Evolutionary conservation across 192 early-diverging fungal genomes (phyloP).

Genomic region (Chytriomyces sp.): DNA sequence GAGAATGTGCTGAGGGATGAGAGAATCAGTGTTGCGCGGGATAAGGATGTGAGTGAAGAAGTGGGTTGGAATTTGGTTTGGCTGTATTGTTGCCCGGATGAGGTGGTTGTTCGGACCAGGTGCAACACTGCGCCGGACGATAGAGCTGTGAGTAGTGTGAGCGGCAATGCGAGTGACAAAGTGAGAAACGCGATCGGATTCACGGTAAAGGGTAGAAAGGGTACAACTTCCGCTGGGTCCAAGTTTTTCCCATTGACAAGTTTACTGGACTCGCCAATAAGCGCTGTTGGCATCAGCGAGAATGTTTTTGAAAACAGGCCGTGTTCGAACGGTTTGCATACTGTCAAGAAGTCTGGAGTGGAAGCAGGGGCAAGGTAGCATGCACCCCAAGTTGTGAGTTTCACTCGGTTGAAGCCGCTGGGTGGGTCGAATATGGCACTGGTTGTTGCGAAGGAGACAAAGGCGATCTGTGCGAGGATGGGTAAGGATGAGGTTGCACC

Average conservation of each 20-base stretch:
- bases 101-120: too few species aligned
- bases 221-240: background rate
- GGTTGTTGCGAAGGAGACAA: background rate
- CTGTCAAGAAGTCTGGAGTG: background rate
- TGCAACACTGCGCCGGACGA: background rate
- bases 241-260: background rate
- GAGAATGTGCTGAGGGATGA: background rate
- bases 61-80: too few species aligned
- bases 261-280: background rate
- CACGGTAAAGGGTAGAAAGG: background rate
- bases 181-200: conserved; percentile 3
- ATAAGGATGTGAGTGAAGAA: background rate
- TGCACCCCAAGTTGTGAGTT: conserved; percentile 1
- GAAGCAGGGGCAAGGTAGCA: background rate
- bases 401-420: conserved; percentile 1
- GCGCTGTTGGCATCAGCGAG: background rate
- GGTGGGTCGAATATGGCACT: background rate
- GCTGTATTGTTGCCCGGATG: too few species aligned
- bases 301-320: background rate
- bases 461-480: background rate
- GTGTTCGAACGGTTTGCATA: background rate
- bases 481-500: background rate
- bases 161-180: background rate
- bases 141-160: background rate
- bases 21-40: background rate